Evolutionary conservation across 352 stramenopile species (phyloP), one percentile per base, ranked within the genome.

Genomic region (Aphanomyces euteiches): DNA sequence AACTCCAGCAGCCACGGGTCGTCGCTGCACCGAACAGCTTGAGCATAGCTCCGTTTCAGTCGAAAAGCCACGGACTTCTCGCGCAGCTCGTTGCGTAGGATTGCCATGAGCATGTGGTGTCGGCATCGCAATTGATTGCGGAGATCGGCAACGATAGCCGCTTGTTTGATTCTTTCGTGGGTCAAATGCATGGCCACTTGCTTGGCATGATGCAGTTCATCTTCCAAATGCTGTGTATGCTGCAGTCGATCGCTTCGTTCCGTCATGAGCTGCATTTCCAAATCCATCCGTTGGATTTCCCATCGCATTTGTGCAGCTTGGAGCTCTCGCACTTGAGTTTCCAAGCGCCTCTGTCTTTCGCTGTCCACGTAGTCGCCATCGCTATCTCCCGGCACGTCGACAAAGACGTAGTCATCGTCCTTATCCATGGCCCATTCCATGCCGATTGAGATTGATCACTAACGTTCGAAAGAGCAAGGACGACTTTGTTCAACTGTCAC

Each of bases 211-310:
- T 61, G 54, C 19, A 61, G 54, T 61, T 61, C 6, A 17, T 61
- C 54, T 37, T 61, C 54, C 19, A 61, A 12, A 3, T 17, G 19
- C 15, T 61, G 54, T 34, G 37, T 38, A 10, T 58, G n/a, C 8
- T 3, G 50, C n/a, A 38, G 50, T 10, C 54, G 54, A 17, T 19
- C 54, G 28, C 54, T 61, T 37, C 54, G 54, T 37, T 61, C 54
- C 19, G 54, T 61, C 54, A 61, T 61, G 54, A 61, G 54, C 21
- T 61, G 54, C 54, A 61, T 61, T n/a, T 61, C 54, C 54, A 61
- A 40, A 37, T 61, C 54, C 54, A 61, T 61, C 10, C 54, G 54
- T 17, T 61, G 54, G 17, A 61, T 61, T 39, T 61, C 54, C 54
- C 54, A 61, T 10, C 54, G 54, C 54, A 61, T 61, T n/a, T 61